Evolutionary conservation across 1,284 basidiomycete genomes (phyloP), one percentile per base, ranked within the genome.

Genomic region (Wallemia hederae): DNA sequence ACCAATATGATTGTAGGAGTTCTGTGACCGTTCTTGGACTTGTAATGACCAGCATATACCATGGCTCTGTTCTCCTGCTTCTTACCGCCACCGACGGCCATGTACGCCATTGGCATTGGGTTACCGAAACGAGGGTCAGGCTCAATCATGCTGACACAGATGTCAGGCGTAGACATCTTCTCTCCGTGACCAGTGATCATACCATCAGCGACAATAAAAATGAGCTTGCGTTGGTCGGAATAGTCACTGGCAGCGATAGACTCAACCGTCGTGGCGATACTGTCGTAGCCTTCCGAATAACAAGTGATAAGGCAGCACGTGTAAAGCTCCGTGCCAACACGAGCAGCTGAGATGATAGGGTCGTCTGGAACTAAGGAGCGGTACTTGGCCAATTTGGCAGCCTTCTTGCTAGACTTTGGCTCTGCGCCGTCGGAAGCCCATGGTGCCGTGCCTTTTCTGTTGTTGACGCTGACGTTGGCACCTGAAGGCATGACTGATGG

Each of bases 1-100:
- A 97, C 92, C 60, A 98, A 74, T 61, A 99, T 80, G 64, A 99
- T 76, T n/a, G 87, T 91, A 1, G 94, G 94, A 17, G 90, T 92
- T 56, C 89, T 81, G 66, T 84, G 82, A 58, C 90, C 90, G 63
- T 70, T 69, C 34, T 71, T 72, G 27, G 72, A 70, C 2, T 74
- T 85, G 72, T 98, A 98, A 76, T 98, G 91, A 22, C 94, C 94
- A 59, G 94, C 94, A 74, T 99, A 98, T 24, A 98, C 85, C 85
- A 96, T 88, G 7, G 92, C 92, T 64, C 89, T 79, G 69, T 99
- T 99, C 70, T 90, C 82, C 62, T 78, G 77, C 74, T 97, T 96
- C 19, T 79, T 70, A 2, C 94, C 94, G 26, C 81, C 78, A 0
- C 88, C 92, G 25, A 98, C 88, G 0, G 92, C 85, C 63, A 79